Evolutionary conservation across 75 land plant species (phyloP), one percentile per base, ranked within the genome.

Genomic region (Cryptomeria japonica): DNA sequence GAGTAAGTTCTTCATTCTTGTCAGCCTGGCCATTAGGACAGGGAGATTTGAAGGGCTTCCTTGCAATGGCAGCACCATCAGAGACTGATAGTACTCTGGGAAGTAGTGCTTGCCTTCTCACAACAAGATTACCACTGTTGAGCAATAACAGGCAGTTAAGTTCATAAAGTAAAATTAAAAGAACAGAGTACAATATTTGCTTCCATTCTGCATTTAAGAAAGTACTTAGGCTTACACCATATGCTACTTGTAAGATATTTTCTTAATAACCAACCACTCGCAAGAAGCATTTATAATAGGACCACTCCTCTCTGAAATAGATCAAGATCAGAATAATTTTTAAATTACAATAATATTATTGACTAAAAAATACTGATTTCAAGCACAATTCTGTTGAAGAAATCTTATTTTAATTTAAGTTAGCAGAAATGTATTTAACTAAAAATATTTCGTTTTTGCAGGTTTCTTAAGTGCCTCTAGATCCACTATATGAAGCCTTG

Each of bases 41-140:
- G 13, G 99, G 99, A 47, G 99, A 96, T 86, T 98, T 98, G 86
- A 97, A 98, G 7, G 99, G 99, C 83, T 93, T 92, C 83, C 98
- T 92, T 56, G 95, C 94, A 86, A 92, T 89, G 1, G 93, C 97
- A 32, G 95, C 98, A 32, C 93, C 96, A 83, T 94, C 94, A 42
- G 95, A 86, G 1, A 98, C 98, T 32, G 97, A 94, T 72, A 96
- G 92, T 46, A 98, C 92, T 88, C 95, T 89, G 12, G 99, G 99
- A 87, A 98, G 94, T 34, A 98, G 83, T 18, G 99, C 89, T 83
- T 96, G 97, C 87, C 99, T 93, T 90, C 79, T 93, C 92, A 96
- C 97, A 85, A 93, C 90, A 83, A 96, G 92, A 55, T 95, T 94
- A 56, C 98, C 98, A 55, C 99, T 98, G 90, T 79, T 79, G 82